Evolutionary conservation across 306 rosid genomes (phyloP).

Genomic region (Pachyrhizus erosus): DNA sequence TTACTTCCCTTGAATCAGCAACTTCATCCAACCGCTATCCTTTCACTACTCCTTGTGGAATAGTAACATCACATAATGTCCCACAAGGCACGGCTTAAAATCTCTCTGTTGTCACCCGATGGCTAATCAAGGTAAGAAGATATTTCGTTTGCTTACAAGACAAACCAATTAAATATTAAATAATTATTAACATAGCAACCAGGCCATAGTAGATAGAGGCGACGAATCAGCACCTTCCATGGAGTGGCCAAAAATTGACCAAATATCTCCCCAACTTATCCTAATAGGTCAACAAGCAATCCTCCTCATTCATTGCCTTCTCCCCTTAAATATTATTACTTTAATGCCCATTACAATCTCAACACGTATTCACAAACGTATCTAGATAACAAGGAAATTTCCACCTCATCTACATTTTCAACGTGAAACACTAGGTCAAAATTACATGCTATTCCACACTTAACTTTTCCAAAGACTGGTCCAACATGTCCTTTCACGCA

Average conservation of each 20-base stretch:
- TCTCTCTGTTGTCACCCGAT: background rate
- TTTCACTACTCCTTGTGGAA: too few relatives aligned
- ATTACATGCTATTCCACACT: background rate
- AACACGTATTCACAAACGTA: constrained; percentile 6
- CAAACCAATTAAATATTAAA: constrained; percentile 27
- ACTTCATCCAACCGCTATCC: too few relatives aligned
- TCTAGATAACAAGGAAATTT: constrained; percentile 46
- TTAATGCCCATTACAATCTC: background rate
- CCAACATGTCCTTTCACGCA: constrained; percentile 28
- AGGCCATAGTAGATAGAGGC: constrained; percentile 5
- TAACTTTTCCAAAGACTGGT: constrained; percentile 28
- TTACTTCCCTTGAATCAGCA: background rate
- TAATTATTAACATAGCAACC: background rate
- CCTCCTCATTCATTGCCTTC: background rate
- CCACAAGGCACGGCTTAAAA: background rate
- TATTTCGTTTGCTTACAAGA: background rate
- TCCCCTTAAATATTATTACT: background rate
- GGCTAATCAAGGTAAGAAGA: background rate
- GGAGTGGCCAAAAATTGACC: constrained; percentile 30
- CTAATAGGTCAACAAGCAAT: constrained; percentile 33
- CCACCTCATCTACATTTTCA: constrained; percentile 29
- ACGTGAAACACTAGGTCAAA: constrained; percentile 33
- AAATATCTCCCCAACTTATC: constrained; percentile 9
- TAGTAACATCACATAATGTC: background rate
- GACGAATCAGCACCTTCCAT: constrained; percentile 34